Evolutionary conservation across 73 alveolate species (phyloP).

Genomic region (Tetrahymena elliotti): DNA sequence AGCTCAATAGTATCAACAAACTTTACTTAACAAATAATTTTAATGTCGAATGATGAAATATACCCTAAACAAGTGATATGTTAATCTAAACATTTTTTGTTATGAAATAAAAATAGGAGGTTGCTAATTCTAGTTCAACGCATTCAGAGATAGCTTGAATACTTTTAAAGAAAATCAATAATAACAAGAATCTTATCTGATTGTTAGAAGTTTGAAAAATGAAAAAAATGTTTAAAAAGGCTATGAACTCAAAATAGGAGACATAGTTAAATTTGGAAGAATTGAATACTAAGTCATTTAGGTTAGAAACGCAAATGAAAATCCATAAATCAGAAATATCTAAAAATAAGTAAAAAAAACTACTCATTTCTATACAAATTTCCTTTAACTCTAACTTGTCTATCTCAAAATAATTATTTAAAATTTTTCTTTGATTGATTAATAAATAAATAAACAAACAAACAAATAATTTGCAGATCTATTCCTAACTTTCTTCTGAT

Average conservation of each 20-base stretch:
- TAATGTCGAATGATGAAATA: neutral
- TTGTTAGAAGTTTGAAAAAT: slow-evolving; percentile 41
- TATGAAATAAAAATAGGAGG: neutral
- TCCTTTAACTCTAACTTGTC: neutral
- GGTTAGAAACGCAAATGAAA: slow-evolving; percentile 25
- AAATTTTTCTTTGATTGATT: neutral
- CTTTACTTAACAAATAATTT: neutral
- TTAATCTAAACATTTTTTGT: neutral
- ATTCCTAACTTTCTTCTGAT: neutral
- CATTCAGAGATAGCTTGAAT: neutral
- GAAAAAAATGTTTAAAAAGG: slow-evolving; percentile 42
- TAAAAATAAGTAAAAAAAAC: neutral
- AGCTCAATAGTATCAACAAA: neutral
- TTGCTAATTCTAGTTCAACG: neutral
- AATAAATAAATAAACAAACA: neutral
- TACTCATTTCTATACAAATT: neutral
- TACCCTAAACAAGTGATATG: neutral
- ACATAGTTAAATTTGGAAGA: slow-evolving; percentile 71
- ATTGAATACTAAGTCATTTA: slow-evolving; percentile 61
- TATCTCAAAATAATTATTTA: neutral
- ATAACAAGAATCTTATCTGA: slow-evolving; percentile 10
- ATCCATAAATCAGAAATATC: neutral
- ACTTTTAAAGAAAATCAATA: neutral
- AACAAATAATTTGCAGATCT: neutral
- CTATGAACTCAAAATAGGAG: slow-evolving; percentile 47